These are phyloP conservation scores for Saturnispora besseyi DNA, from an alignment of 805 yeast genomes.

Conservation along the genomic window DNA sequence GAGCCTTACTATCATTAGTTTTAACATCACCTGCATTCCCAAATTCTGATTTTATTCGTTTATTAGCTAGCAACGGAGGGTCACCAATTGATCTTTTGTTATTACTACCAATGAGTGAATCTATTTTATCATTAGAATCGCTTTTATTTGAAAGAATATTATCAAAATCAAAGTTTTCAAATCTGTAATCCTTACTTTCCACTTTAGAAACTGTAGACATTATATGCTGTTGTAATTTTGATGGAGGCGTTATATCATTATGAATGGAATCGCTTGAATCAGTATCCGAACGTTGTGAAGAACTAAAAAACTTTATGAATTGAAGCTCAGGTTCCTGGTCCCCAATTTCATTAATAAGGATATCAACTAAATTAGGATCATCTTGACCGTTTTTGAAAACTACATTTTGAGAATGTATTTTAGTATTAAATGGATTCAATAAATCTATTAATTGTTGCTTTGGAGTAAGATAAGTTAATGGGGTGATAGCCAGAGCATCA, in stretches of 20 bases:
- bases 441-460: not conserved
- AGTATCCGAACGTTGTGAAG: not conserved
- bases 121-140: not conserved
- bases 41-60: not conserved
- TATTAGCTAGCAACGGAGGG: not conserved
- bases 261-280: not conserved
- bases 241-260: not conserved
- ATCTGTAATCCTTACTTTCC: not conserved
- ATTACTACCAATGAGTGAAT: not conserved
- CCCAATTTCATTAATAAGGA: not conserved
- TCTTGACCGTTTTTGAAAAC: not conserved
- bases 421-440: not conserved
- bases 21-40: not conserved
- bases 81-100: not conserved
- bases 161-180: not conserved
- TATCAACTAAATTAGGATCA: not conserved
- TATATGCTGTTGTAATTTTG: not conserved
- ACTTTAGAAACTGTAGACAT: not conserved
- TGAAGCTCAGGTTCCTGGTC: not conserved
- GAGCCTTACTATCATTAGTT: not conserved
- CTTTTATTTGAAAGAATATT: not conserved
- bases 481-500: not conserved
- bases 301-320: not conserved
- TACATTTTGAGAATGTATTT: not conserved
- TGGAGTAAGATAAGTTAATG: not conserved